Percentiles rank a stretch among this genome's conserved stretches.
phyloP scores from a whole-genome alignment of 768 basidiomycete species.

The Holtermannia corniformis region DNA sequence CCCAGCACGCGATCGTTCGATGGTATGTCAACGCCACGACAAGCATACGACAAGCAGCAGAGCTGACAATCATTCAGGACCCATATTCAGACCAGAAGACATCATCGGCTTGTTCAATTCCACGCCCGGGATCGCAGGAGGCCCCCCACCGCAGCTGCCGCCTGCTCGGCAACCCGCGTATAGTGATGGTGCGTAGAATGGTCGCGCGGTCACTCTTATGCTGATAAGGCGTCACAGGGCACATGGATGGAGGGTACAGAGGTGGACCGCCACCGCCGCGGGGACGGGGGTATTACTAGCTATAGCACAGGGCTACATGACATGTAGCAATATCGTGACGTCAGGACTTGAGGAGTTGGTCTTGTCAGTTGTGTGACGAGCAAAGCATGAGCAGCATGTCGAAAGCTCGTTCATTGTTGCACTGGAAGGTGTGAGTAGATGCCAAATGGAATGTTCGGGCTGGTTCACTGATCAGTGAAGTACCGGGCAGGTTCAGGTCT shows the following conservation, averaged over 20 bases:
- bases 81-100: conserved; percentile 81
- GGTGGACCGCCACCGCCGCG: not conserved
- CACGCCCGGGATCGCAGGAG: conserved; percentile 12
- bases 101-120: conserved; percentile 74
- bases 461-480: not conserved
- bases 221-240: not conserved
- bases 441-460: not conserved
- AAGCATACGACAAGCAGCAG: not conserved
- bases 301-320: not conserved
- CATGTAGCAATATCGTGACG: not conserved
- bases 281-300: not conserved
- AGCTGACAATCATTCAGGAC: conserved; percentile 50
- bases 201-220: no score
- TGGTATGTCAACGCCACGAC: conserved; percentile 49
- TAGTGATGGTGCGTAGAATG: no score
- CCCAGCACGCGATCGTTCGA: conserved; percentile 69
- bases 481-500: not conserved
- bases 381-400: not conserved
- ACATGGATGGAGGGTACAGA: not conserved
- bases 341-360: not conserved
- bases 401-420: not conserved
- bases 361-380: not conserved
- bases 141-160: conserved; percentile 9
- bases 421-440: not conserved
- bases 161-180: no score